These are phyloP conservation scores for Boletus vermiculosoides DNA, from an alignment of 768 basidiomycete species.

Conservation along the genomic window DNA sequence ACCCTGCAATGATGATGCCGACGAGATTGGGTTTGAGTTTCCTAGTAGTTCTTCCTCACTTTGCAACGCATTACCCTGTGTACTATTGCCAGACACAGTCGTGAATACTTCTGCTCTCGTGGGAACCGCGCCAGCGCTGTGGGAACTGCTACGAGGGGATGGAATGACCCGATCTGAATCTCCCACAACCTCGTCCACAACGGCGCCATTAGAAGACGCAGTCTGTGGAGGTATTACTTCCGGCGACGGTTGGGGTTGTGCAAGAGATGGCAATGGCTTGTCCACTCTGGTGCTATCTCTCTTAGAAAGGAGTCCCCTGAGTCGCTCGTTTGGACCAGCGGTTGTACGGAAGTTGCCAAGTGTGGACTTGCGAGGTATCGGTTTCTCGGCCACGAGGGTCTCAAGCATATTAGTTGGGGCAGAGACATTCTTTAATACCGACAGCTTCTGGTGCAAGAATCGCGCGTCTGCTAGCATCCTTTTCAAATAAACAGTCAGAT, in stretches of 20 bases:
- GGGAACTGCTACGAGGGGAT: slow-evolving; percentile 24
- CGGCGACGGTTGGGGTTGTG: slow-evolving; percentile 17
- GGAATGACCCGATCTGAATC: slow-evolving; percentile 21
- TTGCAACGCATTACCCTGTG: slow-evolving; percentile 1
- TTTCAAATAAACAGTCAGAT: slow-evolving; percentile 20
- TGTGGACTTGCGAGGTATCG: slow-evolving; percentile 42
- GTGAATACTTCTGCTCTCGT: slow-evolving; percentile 4
- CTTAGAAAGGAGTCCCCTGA: slow-evolving; percentile 37
- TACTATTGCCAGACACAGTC: slow-evolving; percentile 5
- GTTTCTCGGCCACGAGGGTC: slow-evolving; percentile 81
- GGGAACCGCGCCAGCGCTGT: slow-evolving; percentile 6
- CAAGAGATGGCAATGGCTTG: slow-evolving; percentile 29
- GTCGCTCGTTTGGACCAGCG: slow-evolving; percentile 35
- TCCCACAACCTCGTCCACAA: slow-evolving; percentile 12
- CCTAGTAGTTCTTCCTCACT: slow-evolving; percentile 5
- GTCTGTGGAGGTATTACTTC: slow-evolving; percentile 9
- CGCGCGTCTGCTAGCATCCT: slow-evolving; percentile 81
- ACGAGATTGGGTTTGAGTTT: slow-evolving; percentile 12
- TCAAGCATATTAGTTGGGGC: slow-evolving; percentile 78
- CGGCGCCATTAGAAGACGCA: slow-evolving; percentile 11
- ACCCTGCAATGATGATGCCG: neutral
- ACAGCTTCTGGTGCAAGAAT: slow-evolving; percentile 74
- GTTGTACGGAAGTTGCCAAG: slow-evolving; percentile 25
- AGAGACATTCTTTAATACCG: slow-evolving; percentile 69
- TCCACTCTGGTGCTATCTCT: slow-evolving; percentile 27